Percentiles rank a stretch among this genome's conserved stretches.
These are phyloP conservation scores for Citrus maxima DNA, from an alignment of 345 rosid species.

Conservation along the genomic window DNA sequence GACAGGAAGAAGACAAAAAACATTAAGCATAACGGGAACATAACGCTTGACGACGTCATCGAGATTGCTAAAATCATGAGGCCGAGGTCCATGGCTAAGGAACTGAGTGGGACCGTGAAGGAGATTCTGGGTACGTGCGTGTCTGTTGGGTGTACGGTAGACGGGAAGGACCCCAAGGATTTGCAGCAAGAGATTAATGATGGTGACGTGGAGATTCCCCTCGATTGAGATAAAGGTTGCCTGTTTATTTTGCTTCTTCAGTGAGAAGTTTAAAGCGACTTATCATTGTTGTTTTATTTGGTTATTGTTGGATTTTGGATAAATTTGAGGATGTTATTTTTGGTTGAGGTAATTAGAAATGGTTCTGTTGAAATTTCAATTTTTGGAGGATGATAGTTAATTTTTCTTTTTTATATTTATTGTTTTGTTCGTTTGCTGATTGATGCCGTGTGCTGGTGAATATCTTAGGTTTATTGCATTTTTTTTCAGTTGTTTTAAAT, in stretches of 20 bases:
- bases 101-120: constrained; percentile 49
- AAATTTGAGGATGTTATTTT: not conserved
- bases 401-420: not conserved
- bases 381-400: not conserved
- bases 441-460: too few relatives aligned
- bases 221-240: constrained; percentile 25
- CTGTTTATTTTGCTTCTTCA: not conserved
- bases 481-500: not conserved
- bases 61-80: constrained; percentile 54
- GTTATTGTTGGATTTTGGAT: constrained; percentile 8
- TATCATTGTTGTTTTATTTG: not conserved
- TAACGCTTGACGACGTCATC: constrained; percentile 53
- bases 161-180: constrained; percentile 55
- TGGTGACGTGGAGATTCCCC: constrained; percentile 51
- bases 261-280: not conserved
- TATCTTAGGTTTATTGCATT: not conserved
- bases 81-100: constrained; percentile 59
- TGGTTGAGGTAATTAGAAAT: constrained; percentile 15
- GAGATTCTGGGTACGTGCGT: constrained; percentile 65
- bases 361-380: not conserved
- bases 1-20: constrained; percentile 56
- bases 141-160: constrained; percentile 61
- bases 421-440: not conserved
- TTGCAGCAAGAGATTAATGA: constrained; percentile 46
- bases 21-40: constrained; percentile 50